These are phyloP conservation scores for Zychaea mexicana DNA, from an alignment of 371 early-diverging fungal species.

Conservation along the genomic window DNA sequence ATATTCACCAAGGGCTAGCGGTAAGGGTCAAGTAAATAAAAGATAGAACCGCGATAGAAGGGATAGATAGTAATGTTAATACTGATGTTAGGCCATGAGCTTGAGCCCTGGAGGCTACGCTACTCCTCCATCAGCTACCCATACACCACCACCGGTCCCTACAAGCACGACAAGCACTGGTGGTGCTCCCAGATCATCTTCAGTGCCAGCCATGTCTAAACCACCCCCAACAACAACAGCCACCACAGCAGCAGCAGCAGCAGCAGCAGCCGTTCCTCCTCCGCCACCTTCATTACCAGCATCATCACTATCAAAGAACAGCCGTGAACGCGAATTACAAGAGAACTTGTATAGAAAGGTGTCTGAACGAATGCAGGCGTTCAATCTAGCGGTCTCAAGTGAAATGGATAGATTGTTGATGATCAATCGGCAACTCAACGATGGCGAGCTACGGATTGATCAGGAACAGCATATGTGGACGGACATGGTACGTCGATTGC, in stretches of 20 bases:
- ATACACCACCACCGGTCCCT: conserved; percentile 13
- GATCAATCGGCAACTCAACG: conserved; percentile 64
- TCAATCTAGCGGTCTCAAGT: conserved; percentile 44
- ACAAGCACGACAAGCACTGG: conserved; percentile 8
- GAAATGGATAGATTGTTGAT: conserved; percentile 62
- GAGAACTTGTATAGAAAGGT: conserved; percentile 45
- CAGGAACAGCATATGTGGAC: conserved; percentile 55
- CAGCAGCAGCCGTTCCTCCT: conserved; percentile 6
- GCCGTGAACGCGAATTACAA: conserved; percentile 16
- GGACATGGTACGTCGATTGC: conserved; percentile 56
- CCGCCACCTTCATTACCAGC: conserved; percentile 1
- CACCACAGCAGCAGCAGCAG: not conserved
- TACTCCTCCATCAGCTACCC: not conserved
- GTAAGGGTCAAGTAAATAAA: conserved; percentile 15
- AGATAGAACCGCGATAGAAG: not conserved
- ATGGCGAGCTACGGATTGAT: conserved; percentile 64
- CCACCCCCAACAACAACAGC: conserved; percentile 3
- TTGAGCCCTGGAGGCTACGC: conserved; percentile 19
- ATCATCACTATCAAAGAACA: conserved; percentile 2
- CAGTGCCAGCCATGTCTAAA: conserved; percentile 22
- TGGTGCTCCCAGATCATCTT: conserved; percentile 23
- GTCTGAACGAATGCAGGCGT: conserved; percentile 43
- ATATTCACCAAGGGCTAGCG: conserved; percentile 46
- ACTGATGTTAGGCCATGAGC: conserved; percentile 26
- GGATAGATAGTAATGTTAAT: not conserved